Percentiles rank a stretch among this genome's conserved stretches.
phyloP scores from a whole-genome alignment of 371 early-diverging fungal species.

The Mortierella sp. region DNA sequence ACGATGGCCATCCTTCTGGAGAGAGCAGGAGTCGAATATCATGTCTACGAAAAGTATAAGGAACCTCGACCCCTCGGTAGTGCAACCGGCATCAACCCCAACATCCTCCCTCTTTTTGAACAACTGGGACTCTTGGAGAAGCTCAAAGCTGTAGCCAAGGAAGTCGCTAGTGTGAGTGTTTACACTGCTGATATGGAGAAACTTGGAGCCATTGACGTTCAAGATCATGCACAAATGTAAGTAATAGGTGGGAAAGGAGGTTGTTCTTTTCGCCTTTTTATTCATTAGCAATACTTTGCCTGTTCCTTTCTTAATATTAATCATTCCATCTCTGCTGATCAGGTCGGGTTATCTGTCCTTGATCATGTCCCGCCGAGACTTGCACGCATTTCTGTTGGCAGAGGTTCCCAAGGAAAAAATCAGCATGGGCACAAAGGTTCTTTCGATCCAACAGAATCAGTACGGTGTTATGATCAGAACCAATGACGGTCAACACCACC shows the following conservation, averaged over 20 bases:
- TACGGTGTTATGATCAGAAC: conserved; percentile 19
- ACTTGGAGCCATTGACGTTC: neutral
- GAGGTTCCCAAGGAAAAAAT: conserved; percentile 19
- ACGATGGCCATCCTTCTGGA: conserved; percentile 43
- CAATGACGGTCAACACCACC: conserved; percentile 8
- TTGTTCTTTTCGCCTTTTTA: neutral
- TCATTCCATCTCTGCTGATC: neutral
- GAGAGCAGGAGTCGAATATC: conserved; percentile 24
- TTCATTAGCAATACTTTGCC: neutral
- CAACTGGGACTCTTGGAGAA: conserved; percentile 42
- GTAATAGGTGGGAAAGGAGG: neutral
- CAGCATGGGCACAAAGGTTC: conserved; percentile 21
- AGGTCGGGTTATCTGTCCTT: conserved; percentile 15
- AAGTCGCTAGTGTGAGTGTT: neutral
- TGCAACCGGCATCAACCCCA: conserved; percentile 19
- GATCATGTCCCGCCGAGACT: conserved; percentile 10
- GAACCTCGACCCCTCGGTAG: conserved; percentile 23
- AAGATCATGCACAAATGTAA: conserved; percentile 3
- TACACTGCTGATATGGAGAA: neutral
- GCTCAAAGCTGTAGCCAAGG: conserved; percentile 16
- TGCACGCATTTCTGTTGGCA: conserved; percentile 20
- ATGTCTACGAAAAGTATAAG: conserved; percentile 22
- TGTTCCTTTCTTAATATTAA: neutral
- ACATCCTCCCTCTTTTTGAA: conserved; percentile 34
- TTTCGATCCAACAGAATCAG: conserved; percentile 22